Percentiles rank a stretch among this genome's conserved stretches.
Evolutionary conservation across 306 rosid genomes (phyloP).

Genomic region (Casuarina equisetifolia): DNA sequence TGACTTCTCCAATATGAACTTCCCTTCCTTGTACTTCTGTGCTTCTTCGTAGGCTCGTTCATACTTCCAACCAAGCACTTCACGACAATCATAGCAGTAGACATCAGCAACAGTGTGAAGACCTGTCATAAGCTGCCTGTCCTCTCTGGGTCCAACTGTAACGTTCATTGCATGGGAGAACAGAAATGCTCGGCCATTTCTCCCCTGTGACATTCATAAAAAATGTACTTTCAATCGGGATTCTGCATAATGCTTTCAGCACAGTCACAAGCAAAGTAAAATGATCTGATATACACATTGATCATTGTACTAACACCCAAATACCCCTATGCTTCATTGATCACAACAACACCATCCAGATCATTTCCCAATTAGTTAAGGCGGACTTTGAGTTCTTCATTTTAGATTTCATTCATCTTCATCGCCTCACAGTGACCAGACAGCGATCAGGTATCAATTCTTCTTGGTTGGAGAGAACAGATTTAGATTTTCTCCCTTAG

Average conservation of each 20-base stretch:
- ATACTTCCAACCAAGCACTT: conserved; percentile 50
- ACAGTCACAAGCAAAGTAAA: conserved; percentile 10
- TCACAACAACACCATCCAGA: not conserved
- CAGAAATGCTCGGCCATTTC: conserved; percentile 68
- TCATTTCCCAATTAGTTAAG: not conserved
- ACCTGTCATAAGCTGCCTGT: conserved; percentile 45
- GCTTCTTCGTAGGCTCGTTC: conserved; percentile 45
- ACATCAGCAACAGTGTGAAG: conserved; percentile 50
- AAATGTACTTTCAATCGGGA: conserved; percentile 4
- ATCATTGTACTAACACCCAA: not conserved
- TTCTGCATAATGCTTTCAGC: conserved; percentile 11
- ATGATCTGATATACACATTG: not conserved
- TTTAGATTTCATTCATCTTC: not conserved
- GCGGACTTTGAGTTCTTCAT: not conserved
- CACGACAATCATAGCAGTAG: conserved; percentile 41
- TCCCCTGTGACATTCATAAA: conserved; percentile 42
- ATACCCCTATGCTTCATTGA: not conserved
- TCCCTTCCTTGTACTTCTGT: conserved; percentile 50
- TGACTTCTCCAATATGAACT: conserved; percentile 46
- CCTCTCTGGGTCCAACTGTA: conserved; percentile 37
- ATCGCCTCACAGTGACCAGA: not conserved
- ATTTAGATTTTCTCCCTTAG: not conserved
- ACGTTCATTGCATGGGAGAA: conserved; percentile 46
- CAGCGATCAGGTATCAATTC: not conserved
- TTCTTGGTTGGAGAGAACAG: not conserved